phyloP scores from a whole-genome alignment of 2,329 filamentous ascomycete genomes.

The Verruconis gallopava region DNA sequence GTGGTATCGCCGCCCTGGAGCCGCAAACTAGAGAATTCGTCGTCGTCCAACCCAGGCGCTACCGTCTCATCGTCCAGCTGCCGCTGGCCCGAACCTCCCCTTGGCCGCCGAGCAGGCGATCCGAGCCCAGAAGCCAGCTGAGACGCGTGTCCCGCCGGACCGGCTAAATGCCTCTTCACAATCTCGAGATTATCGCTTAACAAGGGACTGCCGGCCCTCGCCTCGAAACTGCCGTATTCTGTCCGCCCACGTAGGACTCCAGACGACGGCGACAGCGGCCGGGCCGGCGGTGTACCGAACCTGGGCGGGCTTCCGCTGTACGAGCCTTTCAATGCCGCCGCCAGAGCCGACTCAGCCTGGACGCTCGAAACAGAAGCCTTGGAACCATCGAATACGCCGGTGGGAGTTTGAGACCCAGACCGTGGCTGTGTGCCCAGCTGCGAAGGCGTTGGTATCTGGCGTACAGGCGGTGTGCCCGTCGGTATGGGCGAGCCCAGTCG shows the following conservation, averaged over 20 bases:
- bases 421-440: conserved; percentile 28
- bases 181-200: conserved; percentile 84
- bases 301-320: conserved; percentile 55
- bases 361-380: conserved; percentile 49
- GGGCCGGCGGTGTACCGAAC: conserved; percentile 43
- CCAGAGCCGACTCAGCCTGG: conserved; percentile 76
- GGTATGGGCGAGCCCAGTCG: conserved; percentile 10
- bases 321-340: conserved; percentile 70
- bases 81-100: not conserved
- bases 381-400: conserved; percentile 46
- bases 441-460: conserved; percentile 37
- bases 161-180: conserved; percentile 75
- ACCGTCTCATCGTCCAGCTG: conserved; percentile 10
- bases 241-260: conserved; percentile 35
- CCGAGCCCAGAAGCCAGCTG: conserved; percentile 15
- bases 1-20: conserved; percentile 93
- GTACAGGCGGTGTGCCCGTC: conserved; percentile 34
- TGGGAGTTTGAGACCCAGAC: conserved; percentile 41
- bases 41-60: conserved; percentile 40
- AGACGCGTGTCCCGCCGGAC: conserved; percentile 31
- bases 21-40: conserved; percentile 86
- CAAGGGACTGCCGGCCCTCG: conserved; percentile 38
- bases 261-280: conserved; percentile 44
- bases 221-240: conserved; percentile 78
- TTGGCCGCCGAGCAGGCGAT: conserved; percentile 11